Base-by-base conservation (phyloP, 192 early-diverging fungal genomes). In the Rhizoclosmatium sp. region DNA sequence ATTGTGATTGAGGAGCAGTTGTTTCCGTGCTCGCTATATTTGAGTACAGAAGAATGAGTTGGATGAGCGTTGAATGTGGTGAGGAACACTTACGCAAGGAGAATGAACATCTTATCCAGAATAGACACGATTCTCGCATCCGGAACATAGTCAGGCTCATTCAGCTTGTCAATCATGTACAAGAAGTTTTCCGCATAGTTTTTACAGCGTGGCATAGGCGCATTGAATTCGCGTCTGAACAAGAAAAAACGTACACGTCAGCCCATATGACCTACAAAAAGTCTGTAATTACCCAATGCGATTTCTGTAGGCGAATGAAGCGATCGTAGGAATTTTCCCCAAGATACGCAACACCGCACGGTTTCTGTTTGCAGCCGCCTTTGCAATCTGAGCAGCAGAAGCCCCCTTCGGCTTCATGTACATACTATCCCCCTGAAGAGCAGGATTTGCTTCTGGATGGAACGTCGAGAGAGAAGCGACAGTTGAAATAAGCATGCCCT, bases 401-500 rank as follows among this genome's bases (percentile, higher is more conserved):
- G 79, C 83, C 7, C 80, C 51, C 42, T 84, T 85, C 9, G 83
- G 87, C 56, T 71, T 69, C 78, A 86, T 81, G 64, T 86, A 88
- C 44, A 88, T 60, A 3, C 77, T 84, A 39, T 84, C 77, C 49
- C 91, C 91, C 45, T 84, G 64, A 19, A 92, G 79, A 2, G 91
- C 89, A 9, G 92, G 91, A 78, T 92, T 92, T 4, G 91, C 91
- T 48, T 92, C 90, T 21, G 92, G 92, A 65, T 92, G 89, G 72
- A 92, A 90, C 51, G 91, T 92, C 9, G 85, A 87, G 47, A 92
- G 80, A 9, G 92, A 82, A 9, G 91, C 87, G 48, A 92, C 81
- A 23, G 89, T 83, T 49, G 84, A 70, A 56, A 92, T 89, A 23
- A 92, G 86, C 85, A 92, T 90, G 21, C 91, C 90, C 84, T 84